Conservation (phyloP, 208 protist species). For the Zelonia costaricensis region DNA sequence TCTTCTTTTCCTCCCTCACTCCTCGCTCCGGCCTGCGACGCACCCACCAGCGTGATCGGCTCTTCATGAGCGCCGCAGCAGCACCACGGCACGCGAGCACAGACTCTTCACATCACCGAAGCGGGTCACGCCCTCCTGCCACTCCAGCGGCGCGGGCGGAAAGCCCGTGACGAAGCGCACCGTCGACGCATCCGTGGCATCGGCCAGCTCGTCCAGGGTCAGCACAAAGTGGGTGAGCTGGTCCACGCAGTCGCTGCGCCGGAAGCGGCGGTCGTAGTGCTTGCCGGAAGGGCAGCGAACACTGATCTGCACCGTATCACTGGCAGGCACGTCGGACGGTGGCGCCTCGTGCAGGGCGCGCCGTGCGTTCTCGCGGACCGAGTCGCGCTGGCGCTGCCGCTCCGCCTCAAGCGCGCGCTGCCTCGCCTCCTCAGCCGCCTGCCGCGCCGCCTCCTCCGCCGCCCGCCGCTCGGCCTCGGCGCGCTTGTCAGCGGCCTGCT, state of each 20-base stretch:
- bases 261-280: conserved; percentile 61
- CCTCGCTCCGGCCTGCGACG: too few species aligned
- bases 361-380: conserved; percentile 13
- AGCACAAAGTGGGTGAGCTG: conserved; percentile 50
- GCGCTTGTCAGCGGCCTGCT: conserved; percentile 25
- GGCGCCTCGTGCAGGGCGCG: conserved; percentile 49
- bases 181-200: conserved; percentile 19
- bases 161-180: conserved; percentile 75
- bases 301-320: conserved; percentile 42
- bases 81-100: conserved; percentile 64
- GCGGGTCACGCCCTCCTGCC: conserved; percentile 34
- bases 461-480: conserved; percentile 15
- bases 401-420: conserved; percentile 15
- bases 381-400: conserved; percentile 12
- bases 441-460: conserved; percentile 25
- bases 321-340: conserved; percentile 22
- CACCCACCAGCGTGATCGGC: too few species aligned
- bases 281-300: conserved; percentile 52
- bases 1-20: neutral
- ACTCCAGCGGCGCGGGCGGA: conserved; percentile 52
- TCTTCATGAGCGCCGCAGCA: conserved; percentile 44
- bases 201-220: conserved; percentile 58
- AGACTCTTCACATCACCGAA: conserved; percentile 58
- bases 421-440: conserved; percentile 26
- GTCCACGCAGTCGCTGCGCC: conserved; percentile 55